Evolutionary conservation across 768 basidiomycete genomes (phyloP).

Genomic region (Tulasnella sp.): DNA sequence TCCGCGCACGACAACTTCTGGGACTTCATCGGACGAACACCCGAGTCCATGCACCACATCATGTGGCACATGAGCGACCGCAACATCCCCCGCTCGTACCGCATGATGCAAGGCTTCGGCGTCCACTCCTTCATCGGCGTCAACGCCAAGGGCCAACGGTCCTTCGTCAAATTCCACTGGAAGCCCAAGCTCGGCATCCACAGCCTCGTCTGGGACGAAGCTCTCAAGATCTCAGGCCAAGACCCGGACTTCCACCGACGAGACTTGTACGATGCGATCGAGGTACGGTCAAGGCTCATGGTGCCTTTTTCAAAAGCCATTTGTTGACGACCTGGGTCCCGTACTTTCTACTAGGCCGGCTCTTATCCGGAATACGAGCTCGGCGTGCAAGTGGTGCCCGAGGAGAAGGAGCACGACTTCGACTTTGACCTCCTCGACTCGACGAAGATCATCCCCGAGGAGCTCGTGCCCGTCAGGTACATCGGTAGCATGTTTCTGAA

Average conservation of each 20-base stretch:
- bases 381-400: slow-evolving; percentile 70
- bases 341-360: slow-evolving; percentile 46
- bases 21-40: slow-evolving; percentile 76
- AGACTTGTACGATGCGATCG: slow-evolving; percentile 82
- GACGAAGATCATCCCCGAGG: slow-evolving; percentile 85
- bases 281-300: slow-evolving; percentile 38
- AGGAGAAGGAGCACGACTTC: slow-evolving; percentile 75
- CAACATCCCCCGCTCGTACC: slow-evolving; percentile 79
- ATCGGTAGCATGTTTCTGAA: slow-evolving; percentile 65
- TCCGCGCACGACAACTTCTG: slow-evolving; percentile 80
- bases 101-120: slow-evolving; percentile 89
- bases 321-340: too few relatives aligned
- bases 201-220: slow-evolving; percentile 87
- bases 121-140: slow-evolving; percentile 84
- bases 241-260: slow-evolving; percentile 92
- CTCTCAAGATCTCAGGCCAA: slow-evolving; percentile 77
- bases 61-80: slow-evolving; percentile 89
- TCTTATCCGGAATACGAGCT: slow-evolving; percentile 77
- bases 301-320: too few relatives aligned
- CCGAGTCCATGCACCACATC: slow-evolving; percentile 61
- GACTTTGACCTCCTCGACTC: slow-evolving; percentile 88
- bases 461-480: slow-evolving; percentile 71
- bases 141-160: slow-evolving; percentile 65
- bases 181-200: slow-evolving; percentile 82
- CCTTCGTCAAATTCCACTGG: slow-evolving; percentile 90